Percentiles rank a stretch among this genome's conserved stretches.
Conservation (phyloP, 2,329 filamentous ascomycete genomes). For the Nemania serpens region DNA sequence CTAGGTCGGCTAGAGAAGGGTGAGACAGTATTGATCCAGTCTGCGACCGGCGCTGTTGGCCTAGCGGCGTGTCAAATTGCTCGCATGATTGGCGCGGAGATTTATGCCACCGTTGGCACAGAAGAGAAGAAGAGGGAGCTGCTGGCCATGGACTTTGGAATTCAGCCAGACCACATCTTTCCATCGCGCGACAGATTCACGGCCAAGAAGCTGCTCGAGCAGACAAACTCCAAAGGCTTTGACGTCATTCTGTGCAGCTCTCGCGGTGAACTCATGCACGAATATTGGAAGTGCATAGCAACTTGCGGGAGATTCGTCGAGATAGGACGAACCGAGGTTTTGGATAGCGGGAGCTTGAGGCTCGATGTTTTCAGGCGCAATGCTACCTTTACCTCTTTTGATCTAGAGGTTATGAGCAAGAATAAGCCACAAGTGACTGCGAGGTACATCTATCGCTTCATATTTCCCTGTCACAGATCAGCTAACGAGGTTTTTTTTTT, state of each 20-base stretch:
- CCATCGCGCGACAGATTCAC: background rate
- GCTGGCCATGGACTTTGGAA: background rate
- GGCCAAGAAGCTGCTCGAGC: background rate
- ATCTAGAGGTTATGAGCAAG: conserved; percentile 11
- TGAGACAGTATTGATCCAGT: conserved; percentile 9
- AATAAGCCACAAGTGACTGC: background rate
- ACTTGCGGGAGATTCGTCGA: conserved; percentile 10
- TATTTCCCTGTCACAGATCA: background rate
- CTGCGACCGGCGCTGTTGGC: conserved; percentile 8
- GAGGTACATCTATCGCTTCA: background rate
- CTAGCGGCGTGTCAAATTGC: conserved; percentile 8
- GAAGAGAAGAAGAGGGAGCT: conserved; percentile 11
- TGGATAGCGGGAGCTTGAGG: background rate
- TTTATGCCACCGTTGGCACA: conserved; percentile 14
- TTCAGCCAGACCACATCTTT: conserved; percentile 3
- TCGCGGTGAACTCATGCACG: conserved; percentile 11
- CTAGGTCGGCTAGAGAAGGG: conserved; percentile 6
- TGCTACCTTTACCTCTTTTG: conserved; percentile 16
- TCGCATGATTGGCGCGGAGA: conserved; percentile 2
- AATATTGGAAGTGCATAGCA: conserved; percentile 7
- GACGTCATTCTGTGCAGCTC: conserved; percentile 14
- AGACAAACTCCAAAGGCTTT: conserved; percentile 1
- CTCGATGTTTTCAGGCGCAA: conserved; percentile 12
- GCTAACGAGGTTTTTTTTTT: background rate
- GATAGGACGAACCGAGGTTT: conserved; percentile 7